Evolutionary conservation across 2,329 filamentous ascomycete genomes (phyloP).

Genomic region (Tolypocladium ophioglossoides): DNA sequence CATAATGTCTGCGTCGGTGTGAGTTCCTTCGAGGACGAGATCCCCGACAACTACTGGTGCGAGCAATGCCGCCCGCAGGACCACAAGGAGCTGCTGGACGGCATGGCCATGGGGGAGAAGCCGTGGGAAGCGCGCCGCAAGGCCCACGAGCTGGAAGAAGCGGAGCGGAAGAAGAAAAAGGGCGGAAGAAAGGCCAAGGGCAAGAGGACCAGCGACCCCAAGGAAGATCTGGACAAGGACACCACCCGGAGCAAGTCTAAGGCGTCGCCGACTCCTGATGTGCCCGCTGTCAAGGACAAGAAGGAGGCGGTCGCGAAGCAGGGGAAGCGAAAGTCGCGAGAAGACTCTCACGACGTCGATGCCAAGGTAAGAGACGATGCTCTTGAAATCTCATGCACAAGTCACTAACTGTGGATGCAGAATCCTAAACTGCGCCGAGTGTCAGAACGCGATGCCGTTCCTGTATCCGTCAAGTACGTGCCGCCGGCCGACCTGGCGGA

Average conservation of each 20-base stretch:
- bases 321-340: constrained; percentile 47
- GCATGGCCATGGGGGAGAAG: constrained; percentile 69
- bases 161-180: constrained; percentile 45
- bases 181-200: constrained; percentile 53
- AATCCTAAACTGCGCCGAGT: constrained; percentile 44
- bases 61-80: constrained; percentile 79
- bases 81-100: constrained; percentile 70
- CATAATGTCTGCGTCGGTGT: constrained; percentile 95
- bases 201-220: constrained; percentile 55
- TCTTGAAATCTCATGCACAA: background rate
- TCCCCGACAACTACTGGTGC: constrained; percentile 82
- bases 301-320: constrained; percentile 32
- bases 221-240: constrained; percentile 46
- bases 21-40: constrained; percentile 63
- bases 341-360: constrained; percentile 43
- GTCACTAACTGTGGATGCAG: background rate
- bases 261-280: constrained; percentile 28
- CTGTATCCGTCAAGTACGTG: constrained; percentile 28
- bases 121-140: constrained; percentile 70
- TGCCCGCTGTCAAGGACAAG: constrained; percentile 32
- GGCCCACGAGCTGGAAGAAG: constrained; percentile 52
- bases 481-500: constrained; percentile 41
- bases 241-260: constrained; percentile 18
- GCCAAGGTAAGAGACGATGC: constrained; percentile 31
- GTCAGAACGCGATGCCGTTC: constrained; percentile 34